phyloP scores from a whole-genome alignment of 805 yeast genomes.

The Pichia exigua region DNA sequence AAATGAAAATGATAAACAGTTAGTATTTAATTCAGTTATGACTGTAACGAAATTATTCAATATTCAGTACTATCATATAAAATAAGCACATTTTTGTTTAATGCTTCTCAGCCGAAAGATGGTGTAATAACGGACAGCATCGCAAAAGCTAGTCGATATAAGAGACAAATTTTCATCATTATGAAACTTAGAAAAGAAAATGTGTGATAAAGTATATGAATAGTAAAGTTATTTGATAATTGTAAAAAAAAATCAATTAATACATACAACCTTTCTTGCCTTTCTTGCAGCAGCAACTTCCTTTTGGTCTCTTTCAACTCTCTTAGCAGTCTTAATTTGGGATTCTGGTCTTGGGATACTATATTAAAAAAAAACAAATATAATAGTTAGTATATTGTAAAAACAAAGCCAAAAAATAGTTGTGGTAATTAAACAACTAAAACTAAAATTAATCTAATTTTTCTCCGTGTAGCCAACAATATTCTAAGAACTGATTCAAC shows the following conservation, averaged over 20 bases:
- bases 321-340: constrained; percentile 74
- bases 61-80: background rate
- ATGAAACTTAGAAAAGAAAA: constrained; percentile 1
- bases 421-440: background rate
- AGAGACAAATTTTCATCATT: constrained; percentile 40
- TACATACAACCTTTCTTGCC: constrained; percentile 77
- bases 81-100: background rate
- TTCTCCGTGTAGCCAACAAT: constrained; percentile 12
- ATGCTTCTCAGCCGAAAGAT: constrained; percentile 56
- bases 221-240: background rate
- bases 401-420: background rate
- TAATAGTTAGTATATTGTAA: constrained; percentile 12
- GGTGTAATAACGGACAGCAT: constrained; percentile 69
- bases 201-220: background rate
- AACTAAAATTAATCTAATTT: constrained; percentile 3
- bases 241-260: background rate
- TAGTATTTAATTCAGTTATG: constrained; percentile 17
- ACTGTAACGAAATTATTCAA: background rate
- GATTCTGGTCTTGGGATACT: constrained; percentile 69
- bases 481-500: constrained; percentile 24
- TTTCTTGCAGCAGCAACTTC: constrained; percentile 73
- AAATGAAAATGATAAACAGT: constrained; percentile 11
- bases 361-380: constrained; percentile 13
- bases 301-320: constrained; percentile 68
- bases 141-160: constrained; percentile 60